Base-by-base conservation (phyloP, 2,329 filamentous ascomycete genomes). In the Sodiomyces alkalinus region DNA sequence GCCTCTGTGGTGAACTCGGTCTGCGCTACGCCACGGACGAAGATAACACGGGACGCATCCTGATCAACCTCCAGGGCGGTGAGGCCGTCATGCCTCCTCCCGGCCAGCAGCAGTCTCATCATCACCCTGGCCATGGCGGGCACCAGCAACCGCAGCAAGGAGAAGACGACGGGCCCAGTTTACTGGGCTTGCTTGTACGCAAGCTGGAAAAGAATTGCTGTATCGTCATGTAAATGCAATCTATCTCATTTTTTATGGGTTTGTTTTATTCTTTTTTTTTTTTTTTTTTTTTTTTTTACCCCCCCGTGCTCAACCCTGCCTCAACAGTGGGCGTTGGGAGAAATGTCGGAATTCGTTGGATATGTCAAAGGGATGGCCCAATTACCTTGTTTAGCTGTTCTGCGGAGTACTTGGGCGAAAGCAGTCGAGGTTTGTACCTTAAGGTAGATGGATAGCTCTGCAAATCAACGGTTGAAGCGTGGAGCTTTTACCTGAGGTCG, bases 31-130 rank as follows among this genome's bases (percentile, higher is more conserved):
- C 67, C 32, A 92, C 83, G 2, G 27, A 29, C 12, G 90, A 96
- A 58, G 76, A 80, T 27, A 96, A 98, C 42, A 79, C 78, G 7
- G 90, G 90, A 1, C 62, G 85, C 11, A 86, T 98, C 22, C 93
- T 82, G 47, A 72, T 96, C 36, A 80, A 94, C 47, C 60, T 96
- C 38, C 72, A 77, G 40, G 83, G 85, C 31, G 80, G 75, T 9
- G 60, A 71, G 27, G 73, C 68, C 19, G 52, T 65, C 58, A 62
- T 13, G 48, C 47, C 33, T 30, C 38, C 46, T 39, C 48, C 40
- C 49, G n/a, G 22, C 22, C 21, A 24, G 22, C 39, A 50, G 10
- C 51, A 55, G 14, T 53, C 56, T 13, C 46, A 49, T 14, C 31
- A 47, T 17, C 43, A 51, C 30, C 22, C 21, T 2, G 26, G 22